Conservation (phyloP, 257 asterid genomes). For the Solanum commersonii region DNA sequence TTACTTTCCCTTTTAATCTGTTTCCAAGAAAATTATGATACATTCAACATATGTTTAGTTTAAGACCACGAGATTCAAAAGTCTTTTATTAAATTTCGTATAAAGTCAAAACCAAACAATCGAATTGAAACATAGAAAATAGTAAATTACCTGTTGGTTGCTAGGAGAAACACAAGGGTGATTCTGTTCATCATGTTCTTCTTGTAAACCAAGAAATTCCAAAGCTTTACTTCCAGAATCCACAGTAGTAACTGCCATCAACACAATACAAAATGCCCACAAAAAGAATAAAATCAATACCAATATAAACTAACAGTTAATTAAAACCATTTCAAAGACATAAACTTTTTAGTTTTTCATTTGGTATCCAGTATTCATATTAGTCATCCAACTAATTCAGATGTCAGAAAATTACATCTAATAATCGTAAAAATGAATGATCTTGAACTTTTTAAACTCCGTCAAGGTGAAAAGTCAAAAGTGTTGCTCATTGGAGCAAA, state of each 20-base stretch:
- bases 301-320: neutral
- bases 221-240: conserved; percentile 61
- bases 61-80: neutral
- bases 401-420: neutral
- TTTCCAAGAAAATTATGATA: neutral
- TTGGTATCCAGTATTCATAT: neutral
- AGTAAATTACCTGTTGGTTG: conserved; percentile 23
- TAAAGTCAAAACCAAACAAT: neutral
- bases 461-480: neutral
- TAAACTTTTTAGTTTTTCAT: neutral
- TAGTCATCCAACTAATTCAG: neutral
- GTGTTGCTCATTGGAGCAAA: neutral
- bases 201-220: conserved; percentile 44
- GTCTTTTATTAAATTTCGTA: accelerated
- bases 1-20: neutral
- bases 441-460: neutral
- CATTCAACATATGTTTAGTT: neutral
- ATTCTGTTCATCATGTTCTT: conserved; percentile 16
- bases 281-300: neutral
- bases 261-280: conserved; percentile 5
- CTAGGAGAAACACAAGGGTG: conserved; percentile 23
- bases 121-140: no score
- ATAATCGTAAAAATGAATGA: neutral
- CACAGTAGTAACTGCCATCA: conserved; percentile 44
- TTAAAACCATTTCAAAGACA: neutral